Conservation (phyloP, 768 basidiomycete genomes). For the Suillus subluteus region DNA sequence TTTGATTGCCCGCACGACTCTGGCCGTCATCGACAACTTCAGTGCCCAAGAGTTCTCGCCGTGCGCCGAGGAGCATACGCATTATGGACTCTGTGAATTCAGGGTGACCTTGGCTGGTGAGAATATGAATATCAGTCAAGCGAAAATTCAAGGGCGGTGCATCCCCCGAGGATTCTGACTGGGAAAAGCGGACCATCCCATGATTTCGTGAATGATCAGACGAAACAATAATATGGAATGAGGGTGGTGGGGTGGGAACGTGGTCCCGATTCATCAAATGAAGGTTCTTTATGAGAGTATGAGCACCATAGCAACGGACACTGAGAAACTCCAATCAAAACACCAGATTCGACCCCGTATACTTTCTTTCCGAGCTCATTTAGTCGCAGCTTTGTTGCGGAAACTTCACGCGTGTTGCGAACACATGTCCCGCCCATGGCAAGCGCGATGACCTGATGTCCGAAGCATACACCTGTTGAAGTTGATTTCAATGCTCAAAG, state of each 20-base stretch:
- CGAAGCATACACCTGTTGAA: conserved; percentile 82
- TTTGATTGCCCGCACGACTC: conserved; percentile 32
- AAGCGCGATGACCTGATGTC: conserved; percentile 80
- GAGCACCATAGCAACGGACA: neutral
- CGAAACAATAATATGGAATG: conserved; percentile 66
- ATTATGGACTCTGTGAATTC: conserved; percentile 79
- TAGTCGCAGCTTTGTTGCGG: conserved; percentile 66
- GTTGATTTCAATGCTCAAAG: neutral
- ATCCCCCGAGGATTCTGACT: conserved; percentile 13
- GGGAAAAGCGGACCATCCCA: conserved; percentile 64
- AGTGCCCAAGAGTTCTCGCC: conserved; percentile 53
- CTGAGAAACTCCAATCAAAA: conserved; percentile 3
- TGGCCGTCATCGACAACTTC: conserved; percentile 9
- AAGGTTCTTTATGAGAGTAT: conserved; percentile 52
- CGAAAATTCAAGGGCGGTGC: conserved; percentile 22
- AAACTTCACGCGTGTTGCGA: conserved; percentile 75
- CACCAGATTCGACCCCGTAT: conserved; percentile 51
- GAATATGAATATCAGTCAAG: conserved; percentile 62
- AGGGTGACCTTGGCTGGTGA: conserved; percentile 90
- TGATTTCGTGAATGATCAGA: conserved; percentile 63
- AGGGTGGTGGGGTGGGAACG: conserved; percentile 60
- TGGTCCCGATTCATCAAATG: conserved; percentile 92
- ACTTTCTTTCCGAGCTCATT: conserved; percentile 70
- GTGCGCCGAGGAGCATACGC: conserved; percentile 53
- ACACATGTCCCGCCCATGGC: conserved; percentile 77